Evolutionary conservation across 2,329 filamentous ascomycete genomes (phyloP).

Genomic region (Botrytis sinoallii): DNA sequence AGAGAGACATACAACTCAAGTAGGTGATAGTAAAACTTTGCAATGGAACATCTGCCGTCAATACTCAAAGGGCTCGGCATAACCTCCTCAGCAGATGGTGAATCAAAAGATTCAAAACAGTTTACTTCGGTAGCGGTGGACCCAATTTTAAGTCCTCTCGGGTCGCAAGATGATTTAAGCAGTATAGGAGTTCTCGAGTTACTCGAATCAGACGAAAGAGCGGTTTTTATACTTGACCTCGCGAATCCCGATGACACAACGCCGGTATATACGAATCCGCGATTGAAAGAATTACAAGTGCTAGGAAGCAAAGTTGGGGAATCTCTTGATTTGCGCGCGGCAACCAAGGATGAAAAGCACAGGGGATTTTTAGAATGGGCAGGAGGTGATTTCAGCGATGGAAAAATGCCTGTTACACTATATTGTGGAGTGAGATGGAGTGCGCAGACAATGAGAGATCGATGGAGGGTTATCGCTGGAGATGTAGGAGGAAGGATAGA

Average conservation of each 20-base stretch:
- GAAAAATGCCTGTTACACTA: not conserved
- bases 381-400: not conserved
- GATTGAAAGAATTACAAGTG: slow-evolving; percentile 16
- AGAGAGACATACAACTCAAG: not conserved
- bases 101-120: not conserved
- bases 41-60: slow-evolving; percentile 12
- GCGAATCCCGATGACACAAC: slow-evolving; percentile 15
- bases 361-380: slow-evolving; percentile 10
- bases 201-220: slow-evolving; percentile 29
- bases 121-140: not conserved
- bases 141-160: slow-evolving; percentile 1
- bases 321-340: not conserved
- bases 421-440: slow-evolving; percentile 29
- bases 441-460: slow-evolving; percentile 25
- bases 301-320: not conserved
- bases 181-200: slow-evolving; percentile 27
- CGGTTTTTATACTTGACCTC: slow-evolving; percentile 29
- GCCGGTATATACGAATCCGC: slow-evolving; percentile 27
- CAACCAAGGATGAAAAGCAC: slow-evolving; percentile 1
- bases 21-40: not conserved
- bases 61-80: not conserved
- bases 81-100: not conserved
- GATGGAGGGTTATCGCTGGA: slow-evolving; percentile 30
- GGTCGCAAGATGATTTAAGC: slow-evolving; percentile 15
- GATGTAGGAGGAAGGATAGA: slow-evolving; percentile 13